Evolutionary conservation across 116 monocot species (phyloP).

Genomic region (Cymodocea nodosa): DNA sequence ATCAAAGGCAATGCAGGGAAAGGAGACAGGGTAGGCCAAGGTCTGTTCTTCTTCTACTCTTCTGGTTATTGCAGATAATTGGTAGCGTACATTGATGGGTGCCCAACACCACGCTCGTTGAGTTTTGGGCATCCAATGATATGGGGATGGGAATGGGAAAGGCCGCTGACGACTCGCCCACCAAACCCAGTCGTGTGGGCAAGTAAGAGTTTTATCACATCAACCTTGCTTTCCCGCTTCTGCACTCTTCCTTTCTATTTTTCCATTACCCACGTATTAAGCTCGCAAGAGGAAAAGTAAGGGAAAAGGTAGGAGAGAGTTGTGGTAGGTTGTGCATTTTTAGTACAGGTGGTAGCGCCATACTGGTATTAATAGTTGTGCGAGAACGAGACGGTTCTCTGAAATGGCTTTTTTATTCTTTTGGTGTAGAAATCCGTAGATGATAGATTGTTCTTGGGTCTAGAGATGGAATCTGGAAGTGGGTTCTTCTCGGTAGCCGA

Average conservation of each 20-base stretch:
- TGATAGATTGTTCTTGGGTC: slow-evolving; percentile 6
- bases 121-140: neutral
- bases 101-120: slow-evolving; percentile 7
- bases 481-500: slow-evolving; percentile 19
- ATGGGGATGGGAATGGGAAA: neutral
- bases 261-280: neutral
- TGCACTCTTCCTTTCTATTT: neutral
- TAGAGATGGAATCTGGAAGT: slow-evolving; percentile 20
- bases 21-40: too few species aligned
- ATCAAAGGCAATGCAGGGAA: too few species aligned
- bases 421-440: neutral
- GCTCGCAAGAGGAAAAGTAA: neutral
- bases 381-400: neutral
- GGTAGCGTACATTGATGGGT: slow-evolving; percentile 1
- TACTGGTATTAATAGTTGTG: neutral
- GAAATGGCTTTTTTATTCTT: neutral
- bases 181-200: slow-evolving; percentile 6
- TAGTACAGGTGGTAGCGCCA: neutral
- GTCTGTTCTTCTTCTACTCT: too few species aligned
- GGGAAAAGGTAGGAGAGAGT: neutral
- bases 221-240: neutral
- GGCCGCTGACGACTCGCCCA: neutral
- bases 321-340: neutral
- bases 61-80: neutral
- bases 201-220: slow-evolving; percentile 1